These are phyloP conservation scores for Clonostachys solani DNA, from an alignment of 2,329 filamentous ascomycete genomes.

Conservation along the genomic window DNA sequence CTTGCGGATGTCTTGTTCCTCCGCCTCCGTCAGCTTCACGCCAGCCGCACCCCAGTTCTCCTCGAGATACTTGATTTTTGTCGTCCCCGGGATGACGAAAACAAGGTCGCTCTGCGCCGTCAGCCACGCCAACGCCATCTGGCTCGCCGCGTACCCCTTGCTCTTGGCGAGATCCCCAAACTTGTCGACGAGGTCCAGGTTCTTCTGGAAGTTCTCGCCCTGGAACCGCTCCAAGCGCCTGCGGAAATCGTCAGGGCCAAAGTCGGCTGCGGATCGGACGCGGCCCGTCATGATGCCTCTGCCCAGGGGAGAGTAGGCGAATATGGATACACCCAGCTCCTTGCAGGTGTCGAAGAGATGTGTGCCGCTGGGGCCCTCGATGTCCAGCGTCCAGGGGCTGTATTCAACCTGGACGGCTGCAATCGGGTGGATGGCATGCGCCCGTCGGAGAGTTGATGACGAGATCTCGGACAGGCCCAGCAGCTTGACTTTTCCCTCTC, in stretches of 20 bases:
- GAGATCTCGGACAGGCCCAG: constrained; percentile 45
- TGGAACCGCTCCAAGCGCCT: background rate
- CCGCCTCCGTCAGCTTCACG: constrained; percentile 18
- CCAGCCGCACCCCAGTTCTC: constrained; percentile 28
- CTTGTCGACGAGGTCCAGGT: background rate
- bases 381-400: constrained; percentile 46
- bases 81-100: constrained; percentile 48
- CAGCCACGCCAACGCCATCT: constrained; percentile 59
- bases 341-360: constrained; percentile 43
- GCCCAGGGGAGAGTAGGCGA: constrained; percentile 54
- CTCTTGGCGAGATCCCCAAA: constrained; percentile 5
- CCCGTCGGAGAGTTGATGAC: constrained; percentile 42
- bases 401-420: constrained; percentile 50
- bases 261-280: background rate
- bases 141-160: constrained; percentile 45
- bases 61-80: constrained; percentile 31
- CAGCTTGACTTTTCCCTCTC: constrained; percentile 48
- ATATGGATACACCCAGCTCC: constrained; percentile 48
- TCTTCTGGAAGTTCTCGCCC: constrained; percentile 1
- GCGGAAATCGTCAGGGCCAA: constrained; percentile 4
- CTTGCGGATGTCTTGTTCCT: constrained; percentile 19
- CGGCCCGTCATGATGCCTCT: constrained; percentile 43
- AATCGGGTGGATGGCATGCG: constrained; percentile 41
- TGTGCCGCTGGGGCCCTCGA: constrained; percentile 42
- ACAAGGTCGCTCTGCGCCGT: constrained; percentile 53